Evolutionary conservation across 2,329 filamentous ascomycete genomes (phyloP), one percentile per base, ranked within the genome.

Genomic region (Parafenestella ontariensis): DNA sequence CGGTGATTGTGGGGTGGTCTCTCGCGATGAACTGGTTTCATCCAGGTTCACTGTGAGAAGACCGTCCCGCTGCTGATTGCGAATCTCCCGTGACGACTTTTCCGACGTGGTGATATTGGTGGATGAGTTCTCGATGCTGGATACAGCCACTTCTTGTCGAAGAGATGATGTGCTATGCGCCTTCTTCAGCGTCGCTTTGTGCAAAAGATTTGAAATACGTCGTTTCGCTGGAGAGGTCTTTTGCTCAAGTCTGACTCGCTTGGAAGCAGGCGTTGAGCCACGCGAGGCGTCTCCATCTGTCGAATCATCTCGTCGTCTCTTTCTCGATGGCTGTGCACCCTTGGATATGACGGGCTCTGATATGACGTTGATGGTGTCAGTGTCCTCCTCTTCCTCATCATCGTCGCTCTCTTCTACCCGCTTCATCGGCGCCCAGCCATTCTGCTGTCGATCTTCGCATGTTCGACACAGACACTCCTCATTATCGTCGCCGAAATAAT

Each of bases 401-500:
- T 69, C 62, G 2, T 64, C 58, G 56, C 78, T 63, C 59, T 77
- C 60, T 58, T 77, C 62, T 56, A 72, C 54, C 13, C 60, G 64
- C 53, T 71, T 69, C 61, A 69, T 69, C 0, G 80, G 83, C 33
- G 86, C 84, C 96, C 96, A 99, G 1, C 95, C 95, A 72, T 97
- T 98, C 48, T 84, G 82, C 52, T 85, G 79, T 3, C 82, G 79
- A 20, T 83, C 81, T 77, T 99, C 95, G 74, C 95, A 99, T 0
- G 90, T 95, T 64, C 85, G 84, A 74, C 95, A 99, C 1, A 99
- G 80, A 72, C 95, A 99, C 72, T 99, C 95, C 75, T 92, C 93
- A 65, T 99, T 99, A 72, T 93, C 87, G 40, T 92, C 88, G 2
- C 95, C 95, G 78, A 99, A 99, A 74, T 99, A 99, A 71, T 91